These are phyloP conservation scores for Fusarium pininemorale DNA, from an alignment of 2,329 filamentous ascomycete genomes.

Conservation along the genomic window DNA sequence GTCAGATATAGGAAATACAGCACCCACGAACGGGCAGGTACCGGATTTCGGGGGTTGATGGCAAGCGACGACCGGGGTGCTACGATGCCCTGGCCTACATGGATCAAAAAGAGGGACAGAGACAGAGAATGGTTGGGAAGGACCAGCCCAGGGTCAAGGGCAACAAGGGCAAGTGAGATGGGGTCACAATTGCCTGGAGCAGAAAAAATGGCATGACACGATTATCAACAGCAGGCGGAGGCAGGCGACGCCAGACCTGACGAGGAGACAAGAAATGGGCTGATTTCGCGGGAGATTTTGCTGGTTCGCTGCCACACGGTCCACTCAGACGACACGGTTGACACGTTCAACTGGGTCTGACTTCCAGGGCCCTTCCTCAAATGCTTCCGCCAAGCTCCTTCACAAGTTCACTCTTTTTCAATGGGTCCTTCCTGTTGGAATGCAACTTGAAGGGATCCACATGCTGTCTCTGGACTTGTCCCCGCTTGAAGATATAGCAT, in stretches of 20 bases:
- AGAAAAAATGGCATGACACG: slow-evolving; percentile 49
- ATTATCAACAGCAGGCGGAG: slow-evolving; percentile 46
- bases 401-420: slow-evolving; percentile 11
- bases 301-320: slow-evolving; percentile 37
- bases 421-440: slow-evolving; percentile 25
- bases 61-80: slow-evolving; percentile 36
- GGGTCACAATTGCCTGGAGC: slow-evolving; percentile 36
- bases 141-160: slow-evolving; percentile 18
- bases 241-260: slow-evolving; percentile 44
- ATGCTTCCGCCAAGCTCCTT: not conserved
- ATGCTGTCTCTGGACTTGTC: slow-evolving; percentile 11
- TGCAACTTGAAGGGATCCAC: slow-evolving; percentile 26
- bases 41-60: slow-evolving; percentile 33
- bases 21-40: slow-evolving; percentile 34
- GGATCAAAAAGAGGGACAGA: slow-evolving; percentile 15
- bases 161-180: slow-evolving; percentile 31
- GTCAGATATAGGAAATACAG: slow-evolving; percentile 39
- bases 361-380: slow-evolving; percentile 16
- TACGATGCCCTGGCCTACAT: slow-evolving; percentile 10
- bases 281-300: slow-evolving; percentile 48
- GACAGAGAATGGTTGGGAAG: slow-evolving; percentile 19
- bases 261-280: slow-evolving; percentile 50
- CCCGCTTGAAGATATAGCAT: slow-evolving; percentile 7
- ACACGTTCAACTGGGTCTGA: slow-evolving; percentile 34
- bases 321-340: slow-evolving; percentile 34